Evolutionary conservation across 2,329 filamentous ascomycete species (phyloP).

Genomic region (Claviceps purpurea): DNA sequence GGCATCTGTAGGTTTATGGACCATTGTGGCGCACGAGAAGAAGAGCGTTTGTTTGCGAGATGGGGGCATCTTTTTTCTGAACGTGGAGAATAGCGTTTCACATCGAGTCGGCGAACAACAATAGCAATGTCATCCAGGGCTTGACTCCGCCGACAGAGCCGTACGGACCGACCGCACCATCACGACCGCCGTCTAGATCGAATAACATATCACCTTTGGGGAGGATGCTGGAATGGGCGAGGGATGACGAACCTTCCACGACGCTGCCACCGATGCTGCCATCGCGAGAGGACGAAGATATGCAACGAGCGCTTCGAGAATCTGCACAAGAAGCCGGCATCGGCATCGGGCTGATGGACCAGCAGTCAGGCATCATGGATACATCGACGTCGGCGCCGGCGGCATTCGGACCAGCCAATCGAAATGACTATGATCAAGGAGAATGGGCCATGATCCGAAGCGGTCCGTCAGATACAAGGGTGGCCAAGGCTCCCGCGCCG

Average conservation of each 20-base stretch:
- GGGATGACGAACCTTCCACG: slow-evolving; percentile 24
- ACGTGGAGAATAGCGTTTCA: slow-evolving; percentile 31
- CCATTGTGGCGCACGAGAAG: not conserved
- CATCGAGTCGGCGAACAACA: slow-evolving; percentile 38
- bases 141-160: slow-evolving; percentile 26
- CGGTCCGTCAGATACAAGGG: slow-evolving; percentile 13
- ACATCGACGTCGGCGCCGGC: slow-evolving; percentile 22
- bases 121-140: slow-evolving; percentile 27
- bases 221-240: slow-evolving; percentile 35
- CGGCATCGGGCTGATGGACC: slow-evolving; percentile 27
- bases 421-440: slow-evolving; percentile 38
- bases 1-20: slow-evolving; percentile 29
- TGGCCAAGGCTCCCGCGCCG: slow-evolving; percentile 16
- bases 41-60: not conserved
- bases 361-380: slow-evolving; percentile 38
- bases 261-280: slow-evolving; percentile 12
- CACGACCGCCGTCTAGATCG: slow-evolving; percentile 48
- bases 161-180: slow-evolving; percentile 34
- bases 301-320: slow-evolving; percentile 41
- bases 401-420: slow-evolving; percentile 46
- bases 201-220: slow-evolving; percentile 43
- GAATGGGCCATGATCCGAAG: slow-evolving; percentile 47
- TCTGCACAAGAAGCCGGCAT: slow-evolving; percentile 41
- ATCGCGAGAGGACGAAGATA: slow-evolving; percentile 40
- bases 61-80: not conserved